A percentile compares a stretch with the other conserved stretches of the same genome.
These are phyloP conservation scores for Tylopilus cervinicoccineus DNA, from an alignment of 768 basidiomycete genomes.

Conservation along the genomic window DNA sequence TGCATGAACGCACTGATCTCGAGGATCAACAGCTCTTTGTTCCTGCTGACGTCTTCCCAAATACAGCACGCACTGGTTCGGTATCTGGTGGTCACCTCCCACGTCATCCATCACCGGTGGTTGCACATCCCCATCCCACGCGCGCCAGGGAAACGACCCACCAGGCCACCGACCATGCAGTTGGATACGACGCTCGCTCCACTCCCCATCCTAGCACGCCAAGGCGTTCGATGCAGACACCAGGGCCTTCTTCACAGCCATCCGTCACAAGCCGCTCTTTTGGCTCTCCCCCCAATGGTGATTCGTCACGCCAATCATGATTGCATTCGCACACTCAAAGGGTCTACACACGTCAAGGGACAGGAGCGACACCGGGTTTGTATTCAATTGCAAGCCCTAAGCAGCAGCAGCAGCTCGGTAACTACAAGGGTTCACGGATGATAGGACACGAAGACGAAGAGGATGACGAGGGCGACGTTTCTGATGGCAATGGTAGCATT, in stretches of 20 bases:
- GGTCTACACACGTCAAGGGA: slow-evolving; percentile 30
- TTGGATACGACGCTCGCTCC: slow-evolving; percentile 17
- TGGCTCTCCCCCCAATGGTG: slow-evolving; percentile 45
- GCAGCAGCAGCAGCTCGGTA: slow-evolving; percentile 18
- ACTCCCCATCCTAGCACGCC: slow-evolving; percentile 26
- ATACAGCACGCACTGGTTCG: background rate
- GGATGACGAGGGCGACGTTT: slow-evolving; percentile 27
- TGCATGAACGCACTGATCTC: slow-evolving; percentile 48
- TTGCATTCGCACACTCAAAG: slow-evolving; percentile 35
- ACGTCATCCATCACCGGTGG: slow-evolving; percentile 11
- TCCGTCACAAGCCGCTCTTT: slow-evolving; percentile 31
- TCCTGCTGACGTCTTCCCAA: slow-evolving; percentile 52
- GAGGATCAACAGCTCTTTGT: slow-evolving; percentile 69
- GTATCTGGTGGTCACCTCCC: slow-evolving; percentile 9
- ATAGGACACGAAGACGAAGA: slow-evolving; percentile 14
- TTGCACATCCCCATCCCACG: slow-evolving; percentile 30
- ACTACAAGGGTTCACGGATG: slow-evolving; percentile 16
- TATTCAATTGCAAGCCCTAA: slow-evolving; percentile 20
- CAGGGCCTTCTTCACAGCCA: slow-evolving; percentile 29
- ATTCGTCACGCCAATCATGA: slow-evolving; percentile 40
- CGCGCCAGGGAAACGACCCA: slow-evolving; percentile 18
- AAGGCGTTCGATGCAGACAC: slow-evolving; percentile 24
- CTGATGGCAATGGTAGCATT: slow-evolving; percentile 37
- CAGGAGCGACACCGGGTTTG: slow-evolving; percentile 22
- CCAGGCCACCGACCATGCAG: slow-evolving; percentile 10